Evolutionary conservation across 2,329 filamentous ascomycete genomes (phyloP).

Genomic region (Paracorniculantispora psalliotae): DNA sequence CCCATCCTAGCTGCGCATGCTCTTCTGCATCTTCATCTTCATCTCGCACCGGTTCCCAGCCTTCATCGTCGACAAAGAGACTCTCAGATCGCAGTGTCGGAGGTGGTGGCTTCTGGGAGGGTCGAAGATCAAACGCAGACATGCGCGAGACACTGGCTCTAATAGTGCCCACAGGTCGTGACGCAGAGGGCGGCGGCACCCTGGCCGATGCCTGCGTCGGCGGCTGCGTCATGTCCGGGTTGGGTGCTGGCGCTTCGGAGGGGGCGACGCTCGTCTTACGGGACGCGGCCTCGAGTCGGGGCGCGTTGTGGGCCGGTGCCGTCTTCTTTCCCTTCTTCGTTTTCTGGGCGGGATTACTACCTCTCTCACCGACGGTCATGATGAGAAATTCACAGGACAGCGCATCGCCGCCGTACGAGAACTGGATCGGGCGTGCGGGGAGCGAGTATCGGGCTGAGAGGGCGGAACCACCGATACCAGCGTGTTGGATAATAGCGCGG

Average conservation of each 20-base stretch:
- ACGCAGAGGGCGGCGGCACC: conserved; percentile 25
- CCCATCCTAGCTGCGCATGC: conserved; percentile 68
- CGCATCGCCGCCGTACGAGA: conserved; percentile 64
- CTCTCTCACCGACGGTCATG: conserved; percentile 71
- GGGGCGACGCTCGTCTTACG: conserved; percentile 39
- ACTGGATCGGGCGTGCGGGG: conserved; percentile 66
- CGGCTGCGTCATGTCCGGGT: conserved; percentile 8
- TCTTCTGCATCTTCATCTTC: conserved; percentile 60
- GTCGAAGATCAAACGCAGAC: conserved; percentile 42
- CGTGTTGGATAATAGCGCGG: conserved; percentile 71
- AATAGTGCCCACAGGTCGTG: conserved; percentile 30
- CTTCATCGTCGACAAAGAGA: conserved; percentile 71
- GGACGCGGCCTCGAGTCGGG: conserved; percentile 44
- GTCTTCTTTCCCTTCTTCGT: conserved; percentile 43
- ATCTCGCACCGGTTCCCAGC: conserved; percentile 65
- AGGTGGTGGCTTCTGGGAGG: conserved; percentile 49
- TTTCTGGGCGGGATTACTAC: conserved; percentile 43
- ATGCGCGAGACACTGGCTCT: conserved; percentile 32
- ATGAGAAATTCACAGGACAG: conserved; percentile 72
- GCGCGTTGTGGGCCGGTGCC: conserved; percentile 27
- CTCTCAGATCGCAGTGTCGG: conserved; percentile 60
- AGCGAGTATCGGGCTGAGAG: conserved; percentile 66
- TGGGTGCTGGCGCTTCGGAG: conserved; percentile 25
- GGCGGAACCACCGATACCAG: conserved; percentile 61
- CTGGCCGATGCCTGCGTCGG: conserved; percentile 22